A percentile compares a stretch with the other conserved stretches of the same genome.
Evolutionary conservation across 1,139 yeast genomes (phyloP).

Genomic region (Saccharomyces hybrid): DNA sequence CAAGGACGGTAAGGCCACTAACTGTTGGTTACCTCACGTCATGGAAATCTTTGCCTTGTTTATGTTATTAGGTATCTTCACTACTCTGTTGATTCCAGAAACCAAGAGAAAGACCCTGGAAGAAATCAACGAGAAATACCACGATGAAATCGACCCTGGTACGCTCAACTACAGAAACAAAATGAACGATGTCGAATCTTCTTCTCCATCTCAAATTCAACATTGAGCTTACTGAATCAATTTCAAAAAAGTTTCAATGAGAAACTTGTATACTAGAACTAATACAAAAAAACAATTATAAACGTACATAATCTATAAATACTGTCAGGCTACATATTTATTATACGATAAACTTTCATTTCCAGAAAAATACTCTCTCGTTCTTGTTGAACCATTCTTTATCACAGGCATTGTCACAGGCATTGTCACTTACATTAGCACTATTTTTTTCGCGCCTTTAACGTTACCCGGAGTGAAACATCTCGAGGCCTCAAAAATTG

Average conservation of each 20-base stretch:
- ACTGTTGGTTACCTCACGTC: constrained; percentile 83
- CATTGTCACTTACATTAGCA: not conserved
- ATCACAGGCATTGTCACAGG: not conserved
- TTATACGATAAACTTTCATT: not conserved
- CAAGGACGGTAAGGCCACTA: constrained; percentile 37
- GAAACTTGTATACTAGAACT: not conserved
- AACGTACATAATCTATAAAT: not conserved
- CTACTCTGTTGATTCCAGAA: constrained; percentile 71
- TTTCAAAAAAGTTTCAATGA: not conserved
- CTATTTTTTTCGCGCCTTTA: not conserved
- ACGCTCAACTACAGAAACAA: constrained; percentile 10
- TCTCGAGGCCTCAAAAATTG: not conserved
- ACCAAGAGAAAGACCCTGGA: constrained; percentile 85
- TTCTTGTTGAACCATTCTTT: not conserved
- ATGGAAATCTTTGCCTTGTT: constrained; percentile 88
- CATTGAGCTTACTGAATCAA: constrained; percentile 5
- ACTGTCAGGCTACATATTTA: constrained; percentile 1
- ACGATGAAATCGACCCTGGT: constrained; percentile 54
- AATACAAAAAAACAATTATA: not conserved
- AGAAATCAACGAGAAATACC: constrained; percentile 67
- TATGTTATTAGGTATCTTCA: constrained; percentile 69
- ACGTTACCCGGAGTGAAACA: not conserved
- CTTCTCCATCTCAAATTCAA: constrained; percentile 6
- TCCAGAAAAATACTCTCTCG: not conserved
- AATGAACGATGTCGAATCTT: not conserved